Evolutionary conservation across 164 flowering plant genomes (phyloP).

Genomic region (Protea cynaroides): DNA sequence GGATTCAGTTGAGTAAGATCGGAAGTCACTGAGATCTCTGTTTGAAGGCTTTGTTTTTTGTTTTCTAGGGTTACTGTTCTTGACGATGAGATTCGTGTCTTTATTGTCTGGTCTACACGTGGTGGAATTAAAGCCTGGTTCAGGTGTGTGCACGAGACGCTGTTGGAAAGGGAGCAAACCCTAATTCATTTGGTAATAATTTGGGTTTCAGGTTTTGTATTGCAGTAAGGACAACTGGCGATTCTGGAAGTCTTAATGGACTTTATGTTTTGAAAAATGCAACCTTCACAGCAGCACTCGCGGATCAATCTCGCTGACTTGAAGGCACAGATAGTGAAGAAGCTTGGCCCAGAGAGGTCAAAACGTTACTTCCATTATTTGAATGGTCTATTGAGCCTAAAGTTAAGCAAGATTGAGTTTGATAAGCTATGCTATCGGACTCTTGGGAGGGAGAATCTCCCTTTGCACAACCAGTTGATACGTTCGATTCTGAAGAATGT

Average conservation of each 20-base stretch:
- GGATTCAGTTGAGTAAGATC: no score
- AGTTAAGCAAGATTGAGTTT: constrained; percentile 73
- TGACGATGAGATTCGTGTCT: no score
- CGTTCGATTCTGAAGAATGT: constrained; percentile 78
- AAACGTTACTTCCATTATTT: constrained; percentile 59
- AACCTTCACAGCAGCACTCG: constrained; percentile 42
- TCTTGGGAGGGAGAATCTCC: constrained; percentile 74
- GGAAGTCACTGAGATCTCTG: no score
- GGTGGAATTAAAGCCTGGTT: no score
- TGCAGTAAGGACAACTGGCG: not conserved
- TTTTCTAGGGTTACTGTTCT: no score
- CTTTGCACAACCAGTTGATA: constrained; percentile 77
- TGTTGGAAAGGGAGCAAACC: constrained; percentile 30
- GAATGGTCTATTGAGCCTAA: constrained; percentile 65
- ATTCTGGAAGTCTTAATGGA: constrained; percentile 19
- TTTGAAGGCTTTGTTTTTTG: no score
- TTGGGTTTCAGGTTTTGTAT: constrained; percentile 18
- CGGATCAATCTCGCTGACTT: constrained; percentile 75
- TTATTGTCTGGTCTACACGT: no score
- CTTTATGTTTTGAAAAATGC: constrained; percentile 55
- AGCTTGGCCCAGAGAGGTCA: constrained; percentile 73
- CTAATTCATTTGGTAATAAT: constrained; percentile 17
- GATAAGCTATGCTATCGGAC: constrained; percentile 56
- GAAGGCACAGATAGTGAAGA: constrained; percentile 77
- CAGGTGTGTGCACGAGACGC: constrained; percentile 15